Conservation (phyloP, 2,329 filamentous ascomycete genomes). For the Hymenoscyphus scutula region DNA sequence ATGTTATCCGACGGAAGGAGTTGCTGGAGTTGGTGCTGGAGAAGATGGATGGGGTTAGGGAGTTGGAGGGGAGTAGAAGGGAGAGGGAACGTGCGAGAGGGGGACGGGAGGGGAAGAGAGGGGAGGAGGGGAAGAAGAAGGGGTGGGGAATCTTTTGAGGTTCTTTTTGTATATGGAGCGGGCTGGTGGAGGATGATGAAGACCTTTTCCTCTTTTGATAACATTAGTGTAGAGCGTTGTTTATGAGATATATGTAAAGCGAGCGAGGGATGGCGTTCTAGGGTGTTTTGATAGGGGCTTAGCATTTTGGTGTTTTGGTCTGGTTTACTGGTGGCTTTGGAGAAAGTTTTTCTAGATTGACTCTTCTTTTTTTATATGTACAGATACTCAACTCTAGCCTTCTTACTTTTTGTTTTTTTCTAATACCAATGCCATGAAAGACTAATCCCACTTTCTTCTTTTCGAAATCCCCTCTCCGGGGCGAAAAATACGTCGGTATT, state of each 20-base stretch:
- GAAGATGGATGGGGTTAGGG: constrained; percentile 90
- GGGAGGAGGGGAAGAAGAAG: constrained; percentile 17
- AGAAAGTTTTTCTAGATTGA: no score
- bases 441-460: no score
- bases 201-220: no score
- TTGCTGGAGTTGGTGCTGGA: constrained; percentile 87
- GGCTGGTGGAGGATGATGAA: not conserved
- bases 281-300: not conserved
- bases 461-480: no score
- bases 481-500: no score
- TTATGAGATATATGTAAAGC: not conserved
- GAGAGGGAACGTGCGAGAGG: constrained; percentile 32
- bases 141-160: constrained; percentile 30
- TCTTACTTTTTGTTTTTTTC: no score
- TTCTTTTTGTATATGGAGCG: constrained; percentile 4
- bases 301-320: no score
- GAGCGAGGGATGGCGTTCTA: not conserved
- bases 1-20: constrained; percentile 89
- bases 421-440: no score
- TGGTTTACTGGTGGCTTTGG: no score
- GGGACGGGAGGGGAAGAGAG: constrained; percentile 15
- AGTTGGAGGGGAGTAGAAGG: constrained; percentile 59
- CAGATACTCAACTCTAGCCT: no score
- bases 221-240: no score
- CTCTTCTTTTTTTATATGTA: no score